Conservation (phyloP, 176 grass and related monocot species). For the Dactylis glomerata region DNA sequence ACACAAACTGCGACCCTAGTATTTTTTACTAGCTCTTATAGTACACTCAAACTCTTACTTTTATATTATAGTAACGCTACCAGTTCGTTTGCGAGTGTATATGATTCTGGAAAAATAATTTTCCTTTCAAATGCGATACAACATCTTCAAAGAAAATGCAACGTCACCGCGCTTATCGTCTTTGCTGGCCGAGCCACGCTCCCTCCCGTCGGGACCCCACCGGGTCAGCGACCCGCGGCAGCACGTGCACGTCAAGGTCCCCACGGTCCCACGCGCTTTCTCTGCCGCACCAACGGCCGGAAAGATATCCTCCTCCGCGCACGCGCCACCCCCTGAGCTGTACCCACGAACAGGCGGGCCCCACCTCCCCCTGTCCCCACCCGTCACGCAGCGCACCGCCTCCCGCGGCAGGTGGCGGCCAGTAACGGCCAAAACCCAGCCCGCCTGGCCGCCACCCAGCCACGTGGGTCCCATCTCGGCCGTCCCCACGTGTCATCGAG, state of each 20-base stretch:
- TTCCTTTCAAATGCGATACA: no score
- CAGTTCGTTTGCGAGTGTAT: no score
- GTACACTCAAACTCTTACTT: no score
- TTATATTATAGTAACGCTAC: no score
- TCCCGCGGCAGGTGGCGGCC: not conserved
- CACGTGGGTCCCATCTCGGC: rapidly evolving
- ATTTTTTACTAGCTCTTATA: no score
- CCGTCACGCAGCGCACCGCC: not conserved
- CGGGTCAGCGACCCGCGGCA: not conserved
- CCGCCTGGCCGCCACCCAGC: not conserved
- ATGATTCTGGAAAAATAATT: no score
- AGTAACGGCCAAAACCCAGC: not conserved
- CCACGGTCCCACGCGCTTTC: not conserved
- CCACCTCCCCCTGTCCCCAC: not conserved
- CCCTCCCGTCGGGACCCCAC: not conserved
- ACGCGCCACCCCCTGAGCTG: not conserved
- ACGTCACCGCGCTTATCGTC: not conserved
- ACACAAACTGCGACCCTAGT: no score
- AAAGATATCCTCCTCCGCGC: not conserved
- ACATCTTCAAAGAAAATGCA: no score
- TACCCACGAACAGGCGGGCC: not conserved
- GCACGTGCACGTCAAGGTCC: not conserved
- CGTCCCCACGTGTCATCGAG: not conserved
- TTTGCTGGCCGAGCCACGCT: not conserved
- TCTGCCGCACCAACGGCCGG: not conserved